phyloP scores from a whole-genome alignment of 192 early-diverging fungal genomes.

The Umbelopsis ramanniana region DNA sequence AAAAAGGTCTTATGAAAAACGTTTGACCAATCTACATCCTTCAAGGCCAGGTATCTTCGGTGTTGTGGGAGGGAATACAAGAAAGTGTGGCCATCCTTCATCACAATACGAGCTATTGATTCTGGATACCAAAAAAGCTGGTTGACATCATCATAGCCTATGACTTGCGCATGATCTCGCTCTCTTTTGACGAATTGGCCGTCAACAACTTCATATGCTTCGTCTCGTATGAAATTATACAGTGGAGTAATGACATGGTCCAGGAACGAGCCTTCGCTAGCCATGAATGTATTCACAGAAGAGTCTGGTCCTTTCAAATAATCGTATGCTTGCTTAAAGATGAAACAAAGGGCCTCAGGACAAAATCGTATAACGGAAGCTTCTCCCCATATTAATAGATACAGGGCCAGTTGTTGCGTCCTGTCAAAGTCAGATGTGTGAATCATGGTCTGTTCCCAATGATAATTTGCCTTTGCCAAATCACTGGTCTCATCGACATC shows the following conservation, averaged over 20 bases:
- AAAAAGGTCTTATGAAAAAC: slow-evolving; percentile 83
- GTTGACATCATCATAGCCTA: slow-evolving; percentile 88
- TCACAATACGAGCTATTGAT: slow-evolving; percentile 58
- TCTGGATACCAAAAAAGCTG: slow-evolving; percentile 84
- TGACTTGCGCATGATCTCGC: slow-evolving; percentile 72
- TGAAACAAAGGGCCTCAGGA: slow-evolving; percentile 76
- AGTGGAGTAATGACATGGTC: slow-evolving; percentile 70
- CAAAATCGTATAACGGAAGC: slow-evolving; percentile 75
- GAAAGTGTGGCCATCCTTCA: slow-evolving; percentile 56
- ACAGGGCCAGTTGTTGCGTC: slow-evolving; percentile 74
- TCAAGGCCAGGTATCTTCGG: slow-evolving; percentile 67
- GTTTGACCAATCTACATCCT: slow-evolving; percentile 70
- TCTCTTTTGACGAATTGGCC: slow-evolving; percentile 75
- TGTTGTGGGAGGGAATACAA: slow-evolving; percentile 65
- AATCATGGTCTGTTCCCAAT: slow-evolving; percentile 75
- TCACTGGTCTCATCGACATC: slow-evolving; percentile 18
- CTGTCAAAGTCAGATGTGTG: slow-evolving; percentile 71
- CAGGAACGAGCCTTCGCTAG: slow-evolving; percentile 72
- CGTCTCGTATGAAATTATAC: slow-evolving; percentile 75
- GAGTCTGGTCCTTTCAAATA: slow-evolving; percentile 50
- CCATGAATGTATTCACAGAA: slow-evolving; percentile 53
- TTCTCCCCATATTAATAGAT: slow-evolving; percentile 81
- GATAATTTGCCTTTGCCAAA: slow-evolving; percentile 48
- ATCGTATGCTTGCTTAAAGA: slow-evolving; percentile 78
- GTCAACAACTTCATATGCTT: slow-evolving; percentile 63